Evolutionary conservation across 306 rosid species (phyloP).

Genomic region (Pueraria montana): DNA sequence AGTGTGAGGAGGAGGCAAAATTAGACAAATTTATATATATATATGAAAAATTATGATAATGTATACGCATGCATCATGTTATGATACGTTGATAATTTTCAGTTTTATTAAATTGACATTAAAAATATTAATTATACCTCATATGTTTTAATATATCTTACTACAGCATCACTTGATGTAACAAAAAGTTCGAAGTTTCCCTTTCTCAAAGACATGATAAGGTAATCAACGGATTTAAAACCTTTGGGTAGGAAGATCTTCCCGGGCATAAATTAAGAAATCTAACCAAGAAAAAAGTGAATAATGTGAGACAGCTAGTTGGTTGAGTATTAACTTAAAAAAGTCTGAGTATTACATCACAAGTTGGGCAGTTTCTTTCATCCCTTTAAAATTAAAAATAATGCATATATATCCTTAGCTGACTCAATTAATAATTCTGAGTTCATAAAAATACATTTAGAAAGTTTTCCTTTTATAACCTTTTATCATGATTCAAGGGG

Average conservation of each 20-base stretch:
- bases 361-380: slow-evolving; percentile 50
- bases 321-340: slow-evolving; percentile 42
- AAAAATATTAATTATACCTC: not conserved
- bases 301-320: slow-evolving; percentile 36
- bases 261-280: slow-evolving; percentile 40
- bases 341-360: slow-evolving; percentile 40
- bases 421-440: slow-evolving; percentile 32
- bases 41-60: not conserved
- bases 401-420: not conserved
- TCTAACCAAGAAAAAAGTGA: slow-evolving; percentile 40
- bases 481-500: slow-evolving; percentile 39
- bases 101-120: not conserved
- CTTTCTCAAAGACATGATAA: slow-evolving; percentile 43
- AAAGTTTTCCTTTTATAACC: slow-evolving; percentile 13
- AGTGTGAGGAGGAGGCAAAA: not conserved
- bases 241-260: slow-evolving; percentile 39
- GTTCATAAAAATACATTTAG: not conserved
- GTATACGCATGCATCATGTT: not conserved
- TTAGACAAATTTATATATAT: not conserved
- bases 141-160: not conserved
- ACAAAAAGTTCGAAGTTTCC: slow-evolving; percentile 34
- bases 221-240: slow-evolving; percentile 40
- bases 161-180: slow-evolving; percentile 19
- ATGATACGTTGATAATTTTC: not conserved
- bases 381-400: slow-evolving; percentile 19